Percentiles rank a stretch among this genome's conserved stretches.
phyloP scores from a whole-genome alignment of 805 yeast species.

The Candida stauntonica region DNA sequence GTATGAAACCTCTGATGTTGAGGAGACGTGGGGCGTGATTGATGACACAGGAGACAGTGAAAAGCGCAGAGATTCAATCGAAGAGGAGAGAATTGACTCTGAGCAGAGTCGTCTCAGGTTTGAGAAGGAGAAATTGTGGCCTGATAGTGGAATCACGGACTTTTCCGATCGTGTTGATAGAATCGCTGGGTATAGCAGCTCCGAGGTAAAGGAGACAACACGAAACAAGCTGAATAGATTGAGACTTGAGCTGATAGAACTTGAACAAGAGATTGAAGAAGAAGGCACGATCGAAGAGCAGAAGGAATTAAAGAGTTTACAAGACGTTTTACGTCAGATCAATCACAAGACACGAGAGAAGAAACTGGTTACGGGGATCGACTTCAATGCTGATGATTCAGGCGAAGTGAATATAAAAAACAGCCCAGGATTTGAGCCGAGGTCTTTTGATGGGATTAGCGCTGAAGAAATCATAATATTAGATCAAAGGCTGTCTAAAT shows the following conservation, averaged over 20 bases:
- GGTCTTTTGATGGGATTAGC: neutral
- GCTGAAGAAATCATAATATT: conserved; percentile 11
- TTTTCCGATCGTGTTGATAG: conserved; percentile 31
- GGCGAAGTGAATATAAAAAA: no score
- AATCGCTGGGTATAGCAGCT: conserved; percentile 32
- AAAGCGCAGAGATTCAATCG: conserved; percentile 19
- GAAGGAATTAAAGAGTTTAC: conserved; percentile 22
- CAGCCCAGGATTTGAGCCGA: no score
- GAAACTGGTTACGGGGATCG: conserved; percentile 4
- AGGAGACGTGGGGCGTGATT: conserved; percentile 27
- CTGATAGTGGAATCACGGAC: conserved; percentile 24
- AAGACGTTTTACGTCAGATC: conserved; percentile 16
- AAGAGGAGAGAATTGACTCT: conserved; percentile 14
- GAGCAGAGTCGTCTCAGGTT: conserved; percentile 25
- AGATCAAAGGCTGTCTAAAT: conserved; percentile 12
- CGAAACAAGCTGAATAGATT: conserved; percentile 37
- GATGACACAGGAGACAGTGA: neutral
- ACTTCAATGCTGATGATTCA: no score
- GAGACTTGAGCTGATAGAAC: conserved; percentile 35
- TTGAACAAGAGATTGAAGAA: conserved; percentile 21
- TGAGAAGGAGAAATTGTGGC: conserved; percentile 21
- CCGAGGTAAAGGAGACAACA: conserved; percentile 32
- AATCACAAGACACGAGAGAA: conserved; percentile 13
- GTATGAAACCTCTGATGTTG: conserved; percentile 38
- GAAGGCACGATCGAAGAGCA: conserved; percentile 12